Base-by-base conservation (phyloP, 1,284 basidiomycete genomes). In the Rhodofomes roseus region DNA sequence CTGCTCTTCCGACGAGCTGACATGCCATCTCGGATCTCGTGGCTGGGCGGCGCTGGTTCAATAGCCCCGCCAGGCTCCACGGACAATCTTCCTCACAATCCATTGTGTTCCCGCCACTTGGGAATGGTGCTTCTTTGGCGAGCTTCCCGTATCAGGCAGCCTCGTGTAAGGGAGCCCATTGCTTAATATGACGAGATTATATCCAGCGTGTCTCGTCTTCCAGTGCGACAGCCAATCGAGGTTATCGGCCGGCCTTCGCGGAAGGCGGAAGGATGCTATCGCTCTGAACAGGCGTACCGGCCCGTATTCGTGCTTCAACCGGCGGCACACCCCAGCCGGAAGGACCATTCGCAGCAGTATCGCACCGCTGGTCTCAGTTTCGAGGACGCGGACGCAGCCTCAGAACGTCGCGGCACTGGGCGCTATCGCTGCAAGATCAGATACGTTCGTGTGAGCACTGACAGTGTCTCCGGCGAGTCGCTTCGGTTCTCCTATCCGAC, bases 11-110 rank as follows among this genome's bases (percentile, higher is more conserved):
- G 56, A 23, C 29, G 7, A n/a, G 14, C 14, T 44, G 41, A 29
- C 27, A 34, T 54, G n/a, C 41, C 53, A 51, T 57, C 37, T 57
- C 56, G 56, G 56, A 57, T 57, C 56, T 57, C 44, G 34, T 51
- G 22, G 31, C 56, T 57, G 44, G 34, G 56, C 43, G 27, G 56
- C 56, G 56, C 56, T 36, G 48, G 20, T 34, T 36, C 46, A 31
- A 25, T 37, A 1, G 0, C 7, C 20, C 50, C 50, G 31, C 50
- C 31, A 20, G 8, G 27, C 22, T 52, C 50, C 20, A 31, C 12
- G 5, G 31, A 31, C 36, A 16, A 52, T 36, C 50, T 34, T 25
- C 34, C 29, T 56, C 41, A 56, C 55, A 48, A 14, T 23, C 18
- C 50, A 36, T 34, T n/a, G 22, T 9, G 27, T 39, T 12, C 50